A percentile compares a stretch with the other conserved stretches of the same genome.
Conservation (phyloP, 345 rosid genomes). For the Citrus sp. region DNA sequence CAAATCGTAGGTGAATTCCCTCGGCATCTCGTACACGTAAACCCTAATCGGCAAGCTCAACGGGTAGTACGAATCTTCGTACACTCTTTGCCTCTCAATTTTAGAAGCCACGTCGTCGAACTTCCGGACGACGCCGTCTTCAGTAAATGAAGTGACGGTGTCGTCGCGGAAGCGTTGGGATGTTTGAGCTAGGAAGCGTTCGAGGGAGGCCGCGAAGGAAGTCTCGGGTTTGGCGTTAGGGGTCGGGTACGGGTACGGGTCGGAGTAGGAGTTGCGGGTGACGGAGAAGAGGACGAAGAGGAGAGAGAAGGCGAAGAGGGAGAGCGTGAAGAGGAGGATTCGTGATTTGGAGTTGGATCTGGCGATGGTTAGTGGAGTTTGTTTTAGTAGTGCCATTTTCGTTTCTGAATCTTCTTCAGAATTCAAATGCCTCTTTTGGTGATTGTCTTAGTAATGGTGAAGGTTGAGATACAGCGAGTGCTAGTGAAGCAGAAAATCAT, state of each 20-base stretch:
- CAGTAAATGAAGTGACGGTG: constrained; percentile 24
- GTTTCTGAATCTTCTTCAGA: neutral
- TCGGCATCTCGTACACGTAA: constrained; percentile 90
- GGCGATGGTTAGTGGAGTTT: neutral
- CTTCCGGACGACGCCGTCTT: constrained; percentile 27
- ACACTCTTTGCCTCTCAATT: constrained; percentile 44
- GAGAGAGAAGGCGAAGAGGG: constrained; percentile 18
- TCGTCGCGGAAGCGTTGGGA: constrained; percentile 38
- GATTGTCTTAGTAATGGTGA: neutral
- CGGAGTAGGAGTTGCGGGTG: constrained; percentile 18
- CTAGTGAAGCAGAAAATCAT: neutral
- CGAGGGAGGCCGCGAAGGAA: constrained; percentile 75
- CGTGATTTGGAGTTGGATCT: constrained; percentile 33
- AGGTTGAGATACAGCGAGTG: too few species aligned
- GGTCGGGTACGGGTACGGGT: neutral
- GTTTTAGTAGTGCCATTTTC: neutral
- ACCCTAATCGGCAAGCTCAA: constrained; percentile 57
- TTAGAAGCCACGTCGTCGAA: constrained; percentile 43
- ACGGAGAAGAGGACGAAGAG: constrained; percentile 22
- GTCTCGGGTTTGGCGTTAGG: constrained; percentile 34
- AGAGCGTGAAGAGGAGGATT: constrained; percentile 31
- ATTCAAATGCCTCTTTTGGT: neutral
- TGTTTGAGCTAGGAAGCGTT: constrained; percentile 42
- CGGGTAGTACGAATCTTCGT: constrained; percentile 46
- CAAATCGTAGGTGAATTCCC: constrained; percentile 78